A percentile compares a stretch with the other conserved stretches of the same genome.
Conservation (phyloP, 768 basidiomycete species). For the Brasilioporus rufonigricans region DNA sequence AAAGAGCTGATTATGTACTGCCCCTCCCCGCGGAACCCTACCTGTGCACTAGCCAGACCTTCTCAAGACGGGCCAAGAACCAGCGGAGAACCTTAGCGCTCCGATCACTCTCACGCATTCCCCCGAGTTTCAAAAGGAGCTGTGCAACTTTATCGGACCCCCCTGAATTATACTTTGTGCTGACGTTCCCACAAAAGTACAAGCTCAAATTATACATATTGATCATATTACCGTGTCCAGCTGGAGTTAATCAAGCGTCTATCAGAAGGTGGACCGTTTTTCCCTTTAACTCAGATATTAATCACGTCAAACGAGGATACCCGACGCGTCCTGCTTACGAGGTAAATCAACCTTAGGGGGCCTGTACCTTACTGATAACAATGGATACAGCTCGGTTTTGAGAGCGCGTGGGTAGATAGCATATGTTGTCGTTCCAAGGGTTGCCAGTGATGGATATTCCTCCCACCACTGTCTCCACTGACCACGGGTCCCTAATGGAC, state of each 20-base stretch:
- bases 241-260: constrained; percentile 46
- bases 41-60: not conserved
- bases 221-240: not conserved
- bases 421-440: constrained; percentile 82
- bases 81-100: constrained; percentile 52
- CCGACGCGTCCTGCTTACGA: constrained; percentile 72
- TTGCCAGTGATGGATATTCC: too few species aligned
- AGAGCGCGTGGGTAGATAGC: constrained; percentile 69
- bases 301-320: constrained; percentile 36
- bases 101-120: constrained; percentile 66
- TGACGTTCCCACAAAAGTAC: constrained; percentile 85
- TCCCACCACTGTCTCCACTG: too few species aligned
- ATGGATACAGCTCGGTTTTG: constrained; percentile 59
- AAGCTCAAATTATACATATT: constrained; percentile 52
- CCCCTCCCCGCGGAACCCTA: not conserved
- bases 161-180: constrained; percentile 63
- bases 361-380: not conserved
- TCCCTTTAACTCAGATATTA: not conserved
- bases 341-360: constrained; percentile 32
- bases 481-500: too few species aligned
- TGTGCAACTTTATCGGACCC: constrained; percentile 63
- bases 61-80: constrained; percentile 56
- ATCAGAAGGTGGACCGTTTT: constrained; percentile 57
- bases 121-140: constrained; percentile 73
- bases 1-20: constrained; percentile 54